These are phyloP conservation scores for Falciphora oryzae DNA, from an alignment of 2,329 filamentous ascomycete genomes.

Conservation along the genomic window DNA sequence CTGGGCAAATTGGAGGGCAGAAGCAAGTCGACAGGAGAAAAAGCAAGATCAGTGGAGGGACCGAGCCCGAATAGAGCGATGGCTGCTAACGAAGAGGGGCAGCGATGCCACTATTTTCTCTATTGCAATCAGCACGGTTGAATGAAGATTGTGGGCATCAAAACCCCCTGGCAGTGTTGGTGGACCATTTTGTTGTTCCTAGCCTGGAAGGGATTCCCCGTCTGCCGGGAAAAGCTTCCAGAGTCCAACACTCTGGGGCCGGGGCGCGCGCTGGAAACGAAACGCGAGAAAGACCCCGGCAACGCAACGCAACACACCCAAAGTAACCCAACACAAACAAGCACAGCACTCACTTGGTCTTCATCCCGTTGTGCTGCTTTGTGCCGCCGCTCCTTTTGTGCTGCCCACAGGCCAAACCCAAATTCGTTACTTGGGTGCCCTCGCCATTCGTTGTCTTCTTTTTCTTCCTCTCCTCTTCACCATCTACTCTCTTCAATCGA, in stretches of 20 bases:
- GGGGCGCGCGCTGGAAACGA: not conserved
- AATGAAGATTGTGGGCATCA: not conserved
- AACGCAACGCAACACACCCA: conserved; percentile 1
- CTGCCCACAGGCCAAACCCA: not conserved
- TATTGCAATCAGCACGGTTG: too few species aligned
- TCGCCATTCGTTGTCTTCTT: not conserved
- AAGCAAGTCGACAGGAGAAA: not conserved
- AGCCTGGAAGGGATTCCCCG: not conserved
- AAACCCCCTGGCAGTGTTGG: not conserved
- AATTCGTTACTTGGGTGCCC: not conserved
- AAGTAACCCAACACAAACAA: not conserved
- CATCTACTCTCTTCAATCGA: not conserved
- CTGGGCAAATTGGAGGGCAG: not conserved
- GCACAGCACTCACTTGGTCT: not conserved
- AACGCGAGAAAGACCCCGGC: not conserved
- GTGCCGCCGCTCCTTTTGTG: not conserved
- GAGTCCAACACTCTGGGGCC: not conserved
- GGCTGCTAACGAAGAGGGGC: not conserved
- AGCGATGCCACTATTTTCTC: not conserved
- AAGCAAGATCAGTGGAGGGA: not conserved
- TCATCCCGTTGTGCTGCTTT: not conserved
- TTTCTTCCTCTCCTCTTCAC: not conserved
- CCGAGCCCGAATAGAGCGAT: not conserved
- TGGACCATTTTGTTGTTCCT: not conserved
- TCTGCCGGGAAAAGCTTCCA: not conserved